phyloP scores from a whole-genome alignment of 2,329 filamentous ascomycete species.

The Sarocladiaceae sp. region DNA sequence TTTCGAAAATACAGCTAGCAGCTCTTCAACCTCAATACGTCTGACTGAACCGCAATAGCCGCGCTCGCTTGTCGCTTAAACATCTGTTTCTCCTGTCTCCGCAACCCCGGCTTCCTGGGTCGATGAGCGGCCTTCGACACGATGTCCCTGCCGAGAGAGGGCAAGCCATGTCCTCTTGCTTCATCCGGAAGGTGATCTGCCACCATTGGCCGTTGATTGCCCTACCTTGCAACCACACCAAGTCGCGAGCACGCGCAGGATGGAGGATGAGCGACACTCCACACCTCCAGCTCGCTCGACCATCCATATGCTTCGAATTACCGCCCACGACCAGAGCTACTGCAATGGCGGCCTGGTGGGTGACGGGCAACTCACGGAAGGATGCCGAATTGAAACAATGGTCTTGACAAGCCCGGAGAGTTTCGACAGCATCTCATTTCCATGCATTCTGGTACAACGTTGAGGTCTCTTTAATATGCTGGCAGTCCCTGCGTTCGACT shows the following conservation, averaged over 20 bases:
- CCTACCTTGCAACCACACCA: too few relatives aligned
- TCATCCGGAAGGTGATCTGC: too few relatives aligned
- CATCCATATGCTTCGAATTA: slow-evolving; percentile 1
- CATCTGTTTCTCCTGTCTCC: neutral
- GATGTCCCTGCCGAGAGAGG: neutral
- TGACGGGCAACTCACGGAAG: neutral
- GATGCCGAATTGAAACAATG: slow-evolving; percentile 8
- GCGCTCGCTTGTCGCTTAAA: slow-evolving; percentile 6
- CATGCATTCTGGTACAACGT: too few relatives aligned
- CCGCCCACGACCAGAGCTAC: neutral
- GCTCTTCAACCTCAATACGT: neutral
- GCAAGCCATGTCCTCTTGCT: neutral
- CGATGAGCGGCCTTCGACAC: too few relatives aligned
- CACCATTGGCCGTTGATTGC: too few relatives aligned
- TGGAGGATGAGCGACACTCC: too few relatives aligned
- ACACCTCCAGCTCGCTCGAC: neutral
- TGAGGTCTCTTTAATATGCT: too few relatives aligned
- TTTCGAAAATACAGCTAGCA: too few relatives aligned
- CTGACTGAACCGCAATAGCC: slow-evolving; percentile 3
- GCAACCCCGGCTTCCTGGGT: neutral
- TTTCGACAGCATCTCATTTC: too few relatives aligned
- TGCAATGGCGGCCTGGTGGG: neutral
- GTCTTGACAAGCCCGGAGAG: too few relatives aligned
- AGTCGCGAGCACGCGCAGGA: too few relatives aligned
- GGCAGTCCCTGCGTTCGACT: too few relatives aligned